Evolutionary conservation across 2,329 filamentous ascomycete genomes (phyloP).

Genomic region (Hypoxylon sp.): DNA sequence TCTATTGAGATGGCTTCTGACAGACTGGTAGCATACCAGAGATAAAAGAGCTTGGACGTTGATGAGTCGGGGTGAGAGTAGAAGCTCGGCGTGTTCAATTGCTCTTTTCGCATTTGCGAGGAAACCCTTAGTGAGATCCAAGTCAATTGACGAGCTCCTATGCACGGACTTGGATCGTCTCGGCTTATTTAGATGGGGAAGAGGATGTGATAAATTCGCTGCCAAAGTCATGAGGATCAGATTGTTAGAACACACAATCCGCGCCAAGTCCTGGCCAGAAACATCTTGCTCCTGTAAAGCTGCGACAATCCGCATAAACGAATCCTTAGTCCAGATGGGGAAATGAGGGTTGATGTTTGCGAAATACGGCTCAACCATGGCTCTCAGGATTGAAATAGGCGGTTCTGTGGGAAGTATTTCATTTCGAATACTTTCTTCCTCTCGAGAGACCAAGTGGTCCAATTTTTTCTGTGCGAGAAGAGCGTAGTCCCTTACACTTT

Average conservation of each 20-base stretch:
- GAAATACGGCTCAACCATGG: slow-evolving; percentile 37
- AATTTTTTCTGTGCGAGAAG: slow-evolving; percentile 24
- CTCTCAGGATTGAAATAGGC: slow-evolving; percentile 28
- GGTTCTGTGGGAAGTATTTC: slow-evolving; percentile 25
- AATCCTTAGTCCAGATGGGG: slow-evolving; percentile 31
- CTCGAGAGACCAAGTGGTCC: slow-evolving; percentile 14
- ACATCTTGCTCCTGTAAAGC: slow-evolving; percentile 3
- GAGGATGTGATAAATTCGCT: slow-evolving; percentile 15
- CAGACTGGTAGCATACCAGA: slow-evolving; percentile 11
- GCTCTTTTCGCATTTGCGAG: slow-evolving; percentile 33
- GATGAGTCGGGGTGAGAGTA: slow-evolving; percentile 24
- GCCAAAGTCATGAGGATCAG: slow-evolving; percentile 33
- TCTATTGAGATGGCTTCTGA: background rate
- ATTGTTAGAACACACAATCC: slow-evolving; percentile 33
- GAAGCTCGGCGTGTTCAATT: slow-evolving; percentile 23
- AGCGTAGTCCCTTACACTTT: slow-evolving; percentile 17
- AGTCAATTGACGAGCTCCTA: slow-evolving; percentile 27
- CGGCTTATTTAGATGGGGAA: slow-evolving; percentile 13
- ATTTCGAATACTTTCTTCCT: slow-evolving; percentile 15
- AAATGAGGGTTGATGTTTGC: slow-evolving; percentile 28
- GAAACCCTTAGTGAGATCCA: slow-evolving; percentile 32
- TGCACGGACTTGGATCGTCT: slow-evolving; percentile 7
- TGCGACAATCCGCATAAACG: slow-evolving; percentile 12
- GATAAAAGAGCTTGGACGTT: slow-evolving; percentile 38
- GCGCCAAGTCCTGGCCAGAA: slow-evolving; percentile 22